Evolutionary conservation across 805 yeast species (phyloP), one percentile per base, ranked within the genome.

Genomic region (Spathaspora arborariae): DNA sequence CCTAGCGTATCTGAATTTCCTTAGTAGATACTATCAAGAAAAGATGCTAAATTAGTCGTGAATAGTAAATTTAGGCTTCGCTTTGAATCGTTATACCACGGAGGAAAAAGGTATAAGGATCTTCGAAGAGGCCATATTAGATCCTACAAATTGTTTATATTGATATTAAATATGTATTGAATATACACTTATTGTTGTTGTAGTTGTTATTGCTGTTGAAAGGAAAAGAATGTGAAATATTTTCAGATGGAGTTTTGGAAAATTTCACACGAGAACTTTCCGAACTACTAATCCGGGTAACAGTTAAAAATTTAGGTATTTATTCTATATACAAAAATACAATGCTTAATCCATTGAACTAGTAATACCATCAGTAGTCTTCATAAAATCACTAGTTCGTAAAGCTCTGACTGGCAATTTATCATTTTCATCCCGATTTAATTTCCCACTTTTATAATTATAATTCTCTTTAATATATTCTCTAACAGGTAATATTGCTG

Each of bases 401-500:
- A 88, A 70, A 5, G 94, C 86, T 49, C 94, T 74, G 51, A 88
- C 76, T 21, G 65, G 63, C 9, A 64, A 65, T 10, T 68, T 64
- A 18, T 66, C 68, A 16, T 50, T 54, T 41, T 51, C 57, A 20
- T 42, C 55, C 13, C 58, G 56, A 24, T 54, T 57, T 38, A 60
- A 45, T 44, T 65, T 66, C 2, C 70, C 70, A 39, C 59, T 72
- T 66, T 60, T 63, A 53, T 75, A 70, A 59, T 85, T 83, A 52
- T 72, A 68, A 60, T 87, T 85, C 45, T 67, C 65, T 46, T 80
- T 71, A 48, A 92, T 88, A 61, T 80, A 88, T 64, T 94, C 97
- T 55, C 96, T 76, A 59, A 92, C 90, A 0, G 97, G 87, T 54
- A 77, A 78, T 72, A 91, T 79, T 1, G 96, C 97, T 0, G 99